Conservation (phyloP, 352 stramenopile species). For the Pilasporangium apinafurcum region DNA sequence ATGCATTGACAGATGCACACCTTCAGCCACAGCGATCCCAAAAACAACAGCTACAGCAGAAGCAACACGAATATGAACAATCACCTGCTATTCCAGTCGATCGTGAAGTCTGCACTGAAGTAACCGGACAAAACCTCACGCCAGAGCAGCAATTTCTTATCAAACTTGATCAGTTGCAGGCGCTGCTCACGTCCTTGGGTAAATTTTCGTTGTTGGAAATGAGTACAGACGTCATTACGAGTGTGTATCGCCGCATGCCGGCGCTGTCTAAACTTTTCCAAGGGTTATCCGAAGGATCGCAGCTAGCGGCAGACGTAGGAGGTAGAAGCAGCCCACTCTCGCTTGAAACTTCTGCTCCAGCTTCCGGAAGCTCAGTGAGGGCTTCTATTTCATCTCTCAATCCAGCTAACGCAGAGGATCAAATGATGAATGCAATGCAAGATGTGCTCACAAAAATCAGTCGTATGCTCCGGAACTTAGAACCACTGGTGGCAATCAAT, state of each 20-base stretch:
- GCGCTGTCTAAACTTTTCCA: constrained; percentile 36
- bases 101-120: too few relatives aligned
- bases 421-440: constrained; percentile 28
- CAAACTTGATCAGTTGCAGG: constrained; percentile 62
- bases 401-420: constrained; percentile 1
- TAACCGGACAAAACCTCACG: constrained; percentile 18
- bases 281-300: constrained; percentile 22
- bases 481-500: constrained; percentile 24
- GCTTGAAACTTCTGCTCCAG: background rate
- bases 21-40: background rate
- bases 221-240: constrained; percentile 45
- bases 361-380: background rate
- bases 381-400: background rate
- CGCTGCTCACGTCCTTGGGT: constrained; percentile 27
- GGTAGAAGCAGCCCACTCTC: constrained; percentile 7
- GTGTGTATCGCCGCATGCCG: constrained; percentile 38
- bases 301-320: constrained; percentile 34
- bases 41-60: background rate
- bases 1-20: background rate
- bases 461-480: constrained; percentile 58
- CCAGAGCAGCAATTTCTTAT: constrained; percentile 54
- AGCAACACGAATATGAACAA: background rate
- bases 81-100: background rate
- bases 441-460: constrained; percentile 42
- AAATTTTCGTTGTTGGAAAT: constrained; percentile 36